These are phyloP conservation scores for Picochlorum sp. DNA, from an alignment of 139 green algal genomes.

Conservation along the genomic window DNA sequence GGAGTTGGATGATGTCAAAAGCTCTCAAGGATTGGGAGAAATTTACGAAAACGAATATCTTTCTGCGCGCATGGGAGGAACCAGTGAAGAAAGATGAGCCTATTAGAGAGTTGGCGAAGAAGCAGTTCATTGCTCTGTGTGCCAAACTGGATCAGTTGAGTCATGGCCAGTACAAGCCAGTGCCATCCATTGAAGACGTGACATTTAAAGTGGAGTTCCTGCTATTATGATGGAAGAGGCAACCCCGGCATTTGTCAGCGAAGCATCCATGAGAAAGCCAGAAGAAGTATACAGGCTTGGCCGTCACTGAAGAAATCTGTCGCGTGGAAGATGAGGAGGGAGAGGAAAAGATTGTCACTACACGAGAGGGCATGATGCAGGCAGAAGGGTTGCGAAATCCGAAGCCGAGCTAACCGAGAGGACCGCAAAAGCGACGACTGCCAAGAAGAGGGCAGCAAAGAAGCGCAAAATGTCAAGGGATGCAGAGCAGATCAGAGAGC, in stretches of 20 bases:
- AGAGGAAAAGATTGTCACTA: constrained; percentile 11
- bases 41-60: constrained; percentile 76
- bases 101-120: constrained; percentile 32
- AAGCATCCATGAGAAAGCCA: constrained; percentile 44
- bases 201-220: constrained; percentile 58
- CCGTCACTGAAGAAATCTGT: neutral
- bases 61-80: constrained; percentile 14
- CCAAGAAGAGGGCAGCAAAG: constrained; percentile 57
- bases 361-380: constrained; percentile 8
- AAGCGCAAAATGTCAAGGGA: constrained; percentile 30
- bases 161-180: constrained; percentile 85
- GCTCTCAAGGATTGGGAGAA: constrained; percentile 60
- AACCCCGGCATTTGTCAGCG: constrained; percentile 36
- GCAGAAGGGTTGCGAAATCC: constrained; percentile 22
- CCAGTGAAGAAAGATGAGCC: constrained; percentile 30
- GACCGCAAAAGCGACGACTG: constrained; percentile 59
- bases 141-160: constrained; percentile 81
- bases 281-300: constrained; percentile 51
- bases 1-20: constrained; percentile 72
- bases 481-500: constrained; percentile 18
- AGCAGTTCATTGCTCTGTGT: constrained; percentile 70
- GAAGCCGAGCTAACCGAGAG: constrained; percentile 64
- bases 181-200: constrained; percentile 78
- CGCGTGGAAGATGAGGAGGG: neutral
- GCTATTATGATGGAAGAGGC: constrained; percentile 52